Evolutionary conservation across 768 basidiomycete species (phyloP), one percentile per base, ranked within the genome.

Genomic region (Suillus hirtellus): DNA sequence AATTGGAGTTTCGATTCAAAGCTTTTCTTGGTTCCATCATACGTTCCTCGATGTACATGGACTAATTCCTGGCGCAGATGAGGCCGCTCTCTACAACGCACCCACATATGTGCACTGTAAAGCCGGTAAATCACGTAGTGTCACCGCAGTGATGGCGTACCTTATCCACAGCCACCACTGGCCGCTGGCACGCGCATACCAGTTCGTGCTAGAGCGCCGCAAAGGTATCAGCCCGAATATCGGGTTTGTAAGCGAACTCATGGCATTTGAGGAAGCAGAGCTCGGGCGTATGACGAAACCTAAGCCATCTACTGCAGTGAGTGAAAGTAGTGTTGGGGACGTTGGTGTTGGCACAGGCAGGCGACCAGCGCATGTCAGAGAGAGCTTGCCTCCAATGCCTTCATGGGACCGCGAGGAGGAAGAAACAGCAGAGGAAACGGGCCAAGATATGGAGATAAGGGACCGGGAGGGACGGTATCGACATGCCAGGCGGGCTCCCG

Each of bases 101-200:
- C 89, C 95, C 8, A 92, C 92, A 1, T 99, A 96, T 70, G 95
- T 98, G 15, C 96, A 99, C 73, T 99, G 96, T 78, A 94, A 92
- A 77, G 95, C 93, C 6, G 96, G 96, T 5, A 97, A 95, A 79
- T 95, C 93, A 2, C 89, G 96, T 15, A 96, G 93, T 1, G 96
- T 97, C 35, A 97, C 96, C 0, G 95, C 95, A 14, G 96, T 97
- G 46, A 94, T 99, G 81, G 96, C 93, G 2, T 98, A 97, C 73
- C 89, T 99, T 62, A 97, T 99, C 67, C 96, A 97, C 69, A 92
- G 95, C 11, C 95, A 97, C 71, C 95, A 95, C 72, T 98, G 96
- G 96, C 92, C 95, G 21, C 85, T 98, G 47, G 90, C 93, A 38
- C 86, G 87, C 43, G 94, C 96, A 1, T 99, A 98, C 73, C 79